phyloP scores from a whole-genome alignment of 345 rosid species.

The Streptanthus diversifolius region DNA sequence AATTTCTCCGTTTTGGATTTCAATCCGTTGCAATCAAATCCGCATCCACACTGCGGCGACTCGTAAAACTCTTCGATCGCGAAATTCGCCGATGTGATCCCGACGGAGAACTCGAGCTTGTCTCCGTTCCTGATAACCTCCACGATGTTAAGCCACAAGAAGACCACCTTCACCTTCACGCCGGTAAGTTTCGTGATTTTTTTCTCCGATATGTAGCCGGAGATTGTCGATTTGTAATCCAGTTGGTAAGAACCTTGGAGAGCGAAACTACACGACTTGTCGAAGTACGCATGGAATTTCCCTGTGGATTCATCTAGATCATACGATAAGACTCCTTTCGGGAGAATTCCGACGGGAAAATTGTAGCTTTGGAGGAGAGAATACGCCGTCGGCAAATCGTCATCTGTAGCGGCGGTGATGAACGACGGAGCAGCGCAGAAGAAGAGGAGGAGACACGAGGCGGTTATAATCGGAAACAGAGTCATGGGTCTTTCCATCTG shows the following conservation, averaged over 20 bases:
- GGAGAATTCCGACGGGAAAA: constrained; percentile 81
- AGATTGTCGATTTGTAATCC: constrained; percentile 65
- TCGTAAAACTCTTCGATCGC: constrained; percentile 69
- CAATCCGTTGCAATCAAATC: constrained; percentile 52
- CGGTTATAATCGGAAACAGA: constrained; percentile 12
- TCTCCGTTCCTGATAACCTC: constrained; percentile 68
- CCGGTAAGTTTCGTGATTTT: constrained; percentile 61
- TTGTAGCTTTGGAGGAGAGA: constrained; percentile 58
- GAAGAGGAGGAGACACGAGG: constrained; percentile 30
- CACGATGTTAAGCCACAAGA: constrained; percentile 84
- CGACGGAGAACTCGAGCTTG: constrained; percentile 78
- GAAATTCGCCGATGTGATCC: constrained; percentile 85
- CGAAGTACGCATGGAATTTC: constrained; percentile 49
- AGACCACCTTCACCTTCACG: constrained; percentile 80
- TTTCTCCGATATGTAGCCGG: constrained; percentile 57
- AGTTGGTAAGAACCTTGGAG: constrained; percentile 84
- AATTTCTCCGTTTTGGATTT: constrained; percentile 33
- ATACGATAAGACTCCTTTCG: constrained; percentile 56
- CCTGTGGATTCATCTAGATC: constrained; percentile 66
- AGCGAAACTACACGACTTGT: constrained; percentile 72
- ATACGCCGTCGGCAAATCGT: constrained; percentile 48
- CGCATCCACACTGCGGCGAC: constrained; percentile 94
- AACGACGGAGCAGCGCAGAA: constrained; percentile 21
- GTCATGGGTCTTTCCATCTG: constrained; percentile 1
- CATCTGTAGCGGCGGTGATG: constrained; percentile 15